Conservation (phyloP, 2,329 filamentous ascomycete species). For the Fusarium sp. region DNA sequence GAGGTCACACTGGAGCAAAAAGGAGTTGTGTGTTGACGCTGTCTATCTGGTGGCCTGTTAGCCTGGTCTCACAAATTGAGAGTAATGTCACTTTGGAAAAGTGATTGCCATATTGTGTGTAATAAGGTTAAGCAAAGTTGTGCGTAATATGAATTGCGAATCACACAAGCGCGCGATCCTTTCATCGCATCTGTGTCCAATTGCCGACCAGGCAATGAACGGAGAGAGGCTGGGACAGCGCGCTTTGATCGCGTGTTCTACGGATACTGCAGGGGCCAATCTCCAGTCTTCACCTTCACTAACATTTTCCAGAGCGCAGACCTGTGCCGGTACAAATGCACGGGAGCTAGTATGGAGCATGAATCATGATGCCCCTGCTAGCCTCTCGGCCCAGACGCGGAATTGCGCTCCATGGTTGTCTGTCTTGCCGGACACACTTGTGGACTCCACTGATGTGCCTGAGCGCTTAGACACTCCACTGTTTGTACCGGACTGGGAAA, state of each 20-base stretch:
- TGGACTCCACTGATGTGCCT: too few relatives aligned
- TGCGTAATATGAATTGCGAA: too few relatives aligned
- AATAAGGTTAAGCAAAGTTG: too few relatives aligned
- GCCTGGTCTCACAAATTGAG: too few relatives aligned
- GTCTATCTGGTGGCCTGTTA: too few relatives aligned
- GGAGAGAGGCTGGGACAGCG: not conserved
- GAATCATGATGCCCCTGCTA: not conserved
- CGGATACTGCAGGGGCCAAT: not conserved
- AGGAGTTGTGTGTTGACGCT: too few relatives aligned
- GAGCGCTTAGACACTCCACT: not conserved
- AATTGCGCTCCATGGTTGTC: not conserved
- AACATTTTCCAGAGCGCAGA: not conserved
- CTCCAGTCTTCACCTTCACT: not conserved
- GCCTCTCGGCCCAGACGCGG: too few relatives aligned
- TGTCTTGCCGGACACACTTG: not conserved
- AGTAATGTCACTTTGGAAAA: too few relatives aligned
- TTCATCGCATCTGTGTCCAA: not conserved
- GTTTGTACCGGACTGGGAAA: not conserved
- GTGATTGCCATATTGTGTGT: too few relatives aligned
- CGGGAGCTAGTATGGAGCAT: not conserved
- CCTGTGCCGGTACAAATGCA: not conserved
- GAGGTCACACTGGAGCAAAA: too few relatives aligned
- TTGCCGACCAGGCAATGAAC: not conserved
- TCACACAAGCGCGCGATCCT: not conserved
- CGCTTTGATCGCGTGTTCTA: not conserved